Base-by-base conservation (phyloP, 1,284 basidiomycete species). In the Fomitiporia mediterranea region DNA sequence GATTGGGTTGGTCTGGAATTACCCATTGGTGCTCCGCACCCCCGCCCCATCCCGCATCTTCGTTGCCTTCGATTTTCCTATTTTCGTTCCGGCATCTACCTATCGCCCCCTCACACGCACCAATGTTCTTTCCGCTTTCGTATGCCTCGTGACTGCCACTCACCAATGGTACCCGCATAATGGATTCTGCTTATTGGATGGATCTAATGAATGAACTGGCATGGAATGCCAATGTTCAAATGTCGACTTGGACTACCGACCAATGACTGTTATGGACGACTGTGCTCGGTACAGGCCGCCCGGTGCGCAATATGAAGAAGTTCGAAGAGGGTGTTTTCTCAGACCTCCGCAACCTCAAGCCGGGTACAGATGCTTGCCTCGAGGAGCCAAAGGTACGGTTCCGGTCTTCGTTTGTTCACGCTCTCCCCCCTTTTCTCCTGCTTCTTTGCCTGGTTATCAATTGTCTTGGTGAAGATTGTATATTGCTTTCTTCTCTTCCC, bases 241-340 rank as follows among this genome's bases (percentile, higher is more conserved):
- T 30, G 44, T 15, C 39, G 25, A 30, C 39, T 53, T 27, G 54
- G 57, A 53, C 42, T 32, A n/a, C n/a, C 9, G n/a, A 40, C 21
- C 34, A 15, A 37, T 44, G 19, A 28, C 35, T 25, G 25, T 11
- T 53, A 8, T 7, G 27, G 30, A 46, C 17, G 44, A 30, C 27
- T 44, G 44, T 28, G 44, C 32, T 6, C 21, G 27, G 9, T 17
- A 51, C 39, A 58, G 57, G 86, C 0, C 73, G 88, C 6, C 87
- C 88, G 1, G 86, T 91, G 32, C 74, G 79, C 56, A 91, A 91
- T 67, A 87, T 89, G 80, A 91, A 92, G 71, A 94, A 94, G 69
- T 94, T 94, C 64, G 92, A 95, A 70, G 93, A 95, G 71, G 93
- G 93, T 51, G 86, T 96, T 30, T 96, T 96, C 68, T 89, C 86